Base-by-base conservation (phyloP, 441 rosid species). In the Croton laevigatus region DNA sequence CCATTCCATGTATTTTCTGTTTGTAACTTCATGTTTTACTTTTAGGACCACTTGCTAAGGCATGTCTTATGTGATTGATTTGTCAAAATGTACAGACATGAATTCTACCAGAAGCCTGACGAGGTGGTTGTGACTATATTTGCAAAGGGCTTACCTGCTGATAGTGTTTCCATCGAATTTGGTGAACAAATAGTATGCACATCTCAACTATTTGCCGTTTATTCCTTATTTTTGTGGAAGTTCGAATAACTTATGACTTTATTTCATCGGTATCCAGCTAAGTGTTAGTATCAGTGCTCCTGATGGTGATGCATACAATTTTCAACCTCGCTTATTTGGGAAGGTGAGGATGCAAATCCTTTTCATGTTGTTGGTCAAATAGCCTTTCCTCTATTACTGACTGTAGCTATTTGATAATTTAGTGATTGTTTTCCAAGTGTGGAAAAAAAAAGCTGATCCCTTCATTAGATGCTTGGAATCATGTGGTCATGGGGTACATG, bases 251-350 rank as follows among this genome's bases (percentile, higher is more conserved):
- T 63, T 27, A 20, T 54, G 22, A 67, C 19, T 34, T 66, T 23
- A 53, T 52, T 34, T 72, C 22, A 68, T 67, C 74, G 61, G 62
- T 71, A 59, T 90, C 77, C 86, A 94, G 98, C 77, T 94, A 70
- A 91, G 97, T 73, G 83, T 91, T 57, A 82, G 72, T 76, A 83
- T 95, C 71, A 73, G 84, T 69, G 81, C 86, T 59, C 89, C 93
- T 52, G 92, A 86, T 63, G 91, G 88, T 69, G 97, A 93, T 59
- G 72, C 81, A 0, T 95, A 86, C 79, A 84, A 82, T 75, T 87
- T 91, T 76, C 99, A 93, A 68, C 89, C 91, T 45, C 91, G 99
- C 71, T 84, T 95, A 62, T 95, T 89, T 67, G 97, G 91, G 65
- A 94, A 92, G 98, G 99, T 94, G 82, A 52, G 14, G 34, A 54